Evolutionary conservation across 495 filamentous ascomycete genomes (phyloP).

Genomic region (Apiosordaria backusii): DNA sequence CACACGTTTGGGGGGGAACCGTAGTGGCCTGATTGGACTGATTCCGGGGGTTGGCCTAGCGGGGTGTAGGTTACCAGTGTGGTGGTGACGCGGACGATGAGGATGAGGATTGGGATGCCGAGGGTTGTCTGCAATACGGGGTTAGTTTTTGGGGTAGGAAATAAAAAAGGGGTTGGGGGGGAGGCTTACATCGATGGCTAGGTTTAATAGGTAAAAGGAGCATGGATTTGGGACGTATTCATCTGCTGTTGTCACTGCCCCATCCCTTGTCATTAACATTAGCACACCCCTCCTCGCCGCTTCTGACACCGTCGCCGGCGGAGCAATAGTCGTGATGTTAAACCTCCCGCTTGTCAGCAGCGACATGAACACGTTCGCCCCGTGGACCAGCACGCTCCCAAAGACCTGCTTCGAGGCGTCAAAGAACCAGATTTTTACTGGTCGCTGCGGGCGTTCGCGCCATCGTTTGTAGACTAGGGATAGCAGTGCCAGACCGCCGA

Average conservation of each 20-base stretch:
- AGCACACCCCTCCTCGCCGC: conserved; percentile 14
- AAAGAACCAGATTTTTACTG: conserved; percentile 92
- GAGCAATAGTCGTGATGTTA: conserved; percentile 44
- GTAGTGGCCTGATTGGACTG: conserved; percentile 90
- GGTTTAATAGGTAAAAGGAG: conserved; percentile 89
- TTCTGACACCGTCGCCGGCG: conserved; percentile 22
- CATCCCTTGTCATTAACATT: conserved; percentile 30
- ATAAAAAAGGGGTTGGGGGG: background rate
- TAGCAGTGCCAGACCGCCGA: conserved; percentile 78
- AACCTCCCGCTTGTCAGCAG: conserved; percentile 86
- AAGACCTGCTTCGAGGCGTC: conserved; percentile 98
- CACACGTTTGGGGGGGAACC: conserved; percentile 71
- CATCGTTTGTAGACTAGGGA: conserved; percentile 91
- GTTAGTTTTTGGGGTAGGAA: conserved; percentile 4
- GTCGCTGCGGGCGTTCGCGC: conserved; percentile 85
- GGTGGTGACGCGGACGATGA: conserved; percentile 76
- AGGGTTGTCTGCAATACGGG: conserved; percentile 68
- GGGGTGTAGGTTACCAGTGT: conserved; percentile 68
- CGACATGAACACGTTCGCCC: conserved; percentile 89
- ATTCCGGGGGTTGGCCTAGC: conserved; percentile 74
- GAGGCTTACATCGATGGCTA: conserved; percentile 87
- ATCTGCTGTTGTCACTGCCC: conserved; percentile 31
- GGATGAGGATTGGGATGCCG: conserved; percentile 87
- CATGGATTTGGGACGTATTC: conserved; percentile 84
- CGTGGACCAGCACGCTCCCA: conserved; percentile 82